Conservation (phyloP, 768 basidiomycete species). For the Podaxis rugospora region DNA sequence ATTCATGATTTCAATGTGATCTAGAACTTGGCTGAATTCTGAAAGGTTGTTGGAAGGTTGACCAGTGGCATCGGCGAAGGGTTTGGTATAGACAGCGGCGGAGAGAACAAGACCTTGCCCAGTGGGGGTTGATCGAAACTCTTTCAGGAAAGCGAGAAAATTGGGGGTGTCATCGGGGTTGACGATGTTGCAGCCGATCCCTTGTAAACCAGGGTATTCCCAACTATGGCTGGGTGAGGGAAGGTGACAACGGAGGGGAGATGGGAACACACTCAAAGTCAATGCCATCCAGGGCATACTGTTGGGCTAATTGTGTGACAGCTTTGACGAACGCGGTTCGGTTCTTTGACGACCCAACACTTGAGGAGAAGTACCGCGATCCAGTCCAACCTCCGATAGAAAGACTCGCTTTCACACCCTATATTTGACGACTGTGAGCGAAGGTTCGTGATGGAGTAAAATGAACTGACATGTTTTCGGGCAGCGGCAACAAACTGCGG, state of each 20-base stretch:
- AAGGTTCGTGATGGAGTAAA: not conserved
- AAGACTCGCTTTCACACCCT: conserved; percentile 55
- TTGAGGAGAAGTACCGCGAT: conserved; percentile 55
- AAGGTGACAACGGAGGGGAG: conserved; percentile 3
- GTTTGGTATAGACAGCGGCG: conserved; percentile 61
- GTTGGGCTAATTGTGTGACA: conserved; percentile 40
- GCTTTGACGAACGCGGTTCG: conserved; percentile 56
- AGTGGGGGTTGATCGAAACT: conserved; percentile 53
- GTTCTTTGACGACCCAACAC: conserved; percentile 49
- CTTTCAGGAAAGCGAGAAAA: conserved; percentile 71
- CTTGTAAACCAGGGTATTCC: conserved; percentile 76
- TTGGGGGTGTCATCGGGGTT: conserved; percentile 69
- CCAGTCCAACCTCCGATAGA: conserved; percentile 70
- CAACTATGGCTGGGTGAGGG: conserved; percentile 42
- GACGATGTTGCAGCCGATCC: conserved; percentile 66
- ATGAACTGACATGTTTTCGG: conserved; percentile 30
- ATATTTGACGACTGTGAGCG: not conserved
- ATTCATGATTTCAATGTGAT: conserved; percentile 73
- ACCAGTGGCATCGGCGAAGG: conserved; percentile 60
- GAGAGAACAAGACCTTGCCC: conserved; percentile 63
- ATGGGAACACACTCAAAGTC: conserved; percentile 52
- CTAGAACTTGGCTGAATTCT: conserved; percentile 61
- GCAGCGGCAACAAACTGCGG: conserved; percentile 51
- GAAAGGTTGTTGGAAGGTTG: conserved; percentile 58
- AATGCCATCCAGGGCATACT: conserved; percentile 55